Base-by-base conservation (phyloP, 2,329 filamentous ascomycete genomes). In the Xylariales sp. region DNA sequence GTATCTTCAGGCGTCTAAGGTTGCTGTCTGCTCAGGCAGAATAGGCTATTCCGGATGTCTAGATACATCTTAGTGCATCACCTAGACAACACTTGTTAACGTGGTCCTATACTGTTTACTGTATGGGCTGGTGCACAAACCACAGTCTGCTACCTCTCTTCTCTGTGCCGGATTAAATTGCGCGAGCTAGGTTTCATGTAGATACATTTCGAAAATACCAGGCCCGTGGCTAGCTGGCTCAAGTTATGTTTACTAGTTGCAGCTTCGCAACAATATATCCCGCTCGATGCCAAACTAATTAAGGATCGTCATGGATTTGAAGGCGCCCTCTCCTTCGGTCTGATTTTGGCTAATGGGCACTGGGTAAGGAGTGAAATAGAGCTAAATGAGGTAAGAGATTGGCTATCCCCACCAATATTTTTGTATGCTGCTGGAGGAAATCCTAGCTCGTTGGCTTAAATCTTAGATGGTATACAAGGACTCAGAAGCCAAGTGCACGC, bases 31-130 rank as follows among this genome's bases (percentile, higher is more conserved):
- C 16, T 23, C 7, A 57, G 12, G 50, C 23, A 39, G 63, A 46
- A 59, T 54, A 49, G 65, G 45, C 62, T 48, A 59, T 61, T 65
- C 49, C 43, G 46, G 34, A 41, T 34, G 30, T 69, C 32, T 23
- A 46, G 41, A 41, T 45, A 62, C 30, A 18, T 53, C 48, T 43
- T 49, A 28, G 45, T 34, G 56, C 59, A 46, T 48, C 30, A 52
- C 43, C 53, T 23, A 55, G 36, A 46, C 49, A 61, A 53, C 36
- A 39, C 57, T 18, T 59, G 34, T 60, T 32, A 52, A 59, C 23
- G 50, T 23, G 43, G 55, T 55, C 49, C 23, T n/a, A 58, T 52
- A 41, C 59, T 45, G 23, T 23, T 23, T 23, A 61, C 23, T 45
- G 32, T 50, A 49, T 49, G 43, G 45, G 36, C 7, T 16, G 18